Evolutionary conservation across 164 flowering plant genomes (phyloP), one percentile per base, ranked within the genome.

Genomic region (Akebia trifoliata): DNA sequence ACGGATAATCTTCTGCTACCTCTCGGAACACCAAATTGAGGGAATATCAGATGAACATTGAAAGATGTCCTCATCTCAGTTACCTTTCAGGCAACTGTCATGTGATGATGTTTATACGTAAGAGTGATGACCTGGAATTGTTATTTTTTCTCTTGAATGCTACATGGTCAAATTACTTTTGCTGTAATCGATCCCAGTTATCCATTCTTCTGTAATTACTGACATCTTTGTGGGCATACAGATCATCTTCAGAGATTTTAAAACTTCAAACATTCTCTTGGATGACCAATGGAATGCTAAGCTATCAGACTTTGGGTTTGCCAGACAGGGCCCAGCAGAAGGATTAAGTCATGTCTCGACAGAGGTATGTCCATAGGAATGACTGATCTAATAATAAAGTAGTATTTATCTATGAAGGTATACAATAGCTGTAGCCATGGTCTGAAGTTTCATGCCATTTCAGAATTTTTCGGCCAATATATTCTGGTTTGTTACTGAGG

Each of bases 281-380:
- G 98, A 93, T 65, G 88, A 83, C 66, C 69, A 90, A 15, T 93
- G 95, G 95, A 93, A 90, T 69, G 94, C 97, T 6, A 93, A 93
- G 81, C 74, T 93, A 11, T 87, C 98, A 36, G 98, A 93, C 50
- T 93, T 93, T 74, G 98, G 98, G 58, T 66, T 93, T 74, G 98
- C 97, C 44, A 75, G 97, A 64, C 69, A 80, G 70, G 98, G 98
- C 24, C 98, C 98, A 45, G 8, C 69, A 8, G 98, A 87, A 63
- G 98, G 98, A 58, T 54, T 70, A 38, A 82, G 81, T 26, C 98
- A 93, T 73, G 88, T 93, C 50, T 85, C 98, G 37, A 93, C 98
- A 30, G 91, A 91, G 80, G 97, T 93, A 85, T 69, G 90, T 58
- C 37, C 11, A 15, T 12, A 50, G 12, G 10, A 39, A 20, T 47